Evolutionary conservation across 2,329 filamentous ascomycete species (phyloP).

Genomic region (Lecanicillium sp.): DNA sequence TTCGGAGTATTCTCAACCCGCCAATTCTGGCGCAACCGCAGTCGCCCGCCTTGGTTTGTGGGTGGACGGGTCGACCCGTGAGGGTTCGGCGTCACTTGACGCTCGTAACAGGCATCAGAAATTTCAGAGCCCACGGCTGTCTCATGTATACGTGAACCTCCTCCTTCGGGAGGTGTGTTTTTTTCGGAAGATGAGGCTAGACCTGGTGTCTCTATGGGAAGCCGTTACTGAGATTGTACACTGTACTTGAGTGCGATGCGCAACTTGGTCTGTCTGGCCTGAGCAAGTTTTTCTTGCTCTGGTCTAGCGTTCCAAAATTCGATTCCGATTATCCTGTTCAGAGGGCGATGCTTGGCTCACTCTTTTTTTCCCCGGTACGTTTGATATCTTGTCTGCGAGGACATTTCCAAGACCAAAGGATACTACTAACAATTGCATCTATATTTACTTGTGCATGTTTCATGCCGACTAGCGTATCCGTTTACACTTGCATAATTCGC

Average conservation of each 20-base stretch:
- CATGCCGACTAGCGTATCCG: too few species aligned
- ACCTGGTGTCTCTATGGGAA: conserved; percentile 61
- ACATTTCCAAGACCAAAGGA: conserved; percentile 1
- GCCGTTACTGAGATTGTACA: conserved; percentile 81
- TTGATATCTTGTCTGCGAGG: background rate
- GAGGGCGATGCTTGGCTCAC: conserved; percentile 48
- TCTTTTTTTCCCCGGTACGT: conserved; percentile 10
- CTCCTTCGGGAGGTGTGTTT: conserved; percentile 18
- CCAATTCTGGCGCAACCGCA: too few species aligned
- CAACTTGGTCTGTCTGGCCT: conserved; percentile 46
- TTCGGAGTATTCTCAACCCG: conserved; percentile 92
- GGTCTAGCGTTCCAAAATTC: conserved; percentile 49
- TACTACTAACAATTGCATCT: conserved; percentile 7
- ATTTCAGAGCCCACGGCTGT: conserved; percentile 49
- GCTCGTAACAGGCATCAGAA: conserved; percentile 83
- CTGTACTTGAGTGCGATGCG: conserved; percentile 87
- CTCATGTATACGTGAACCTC: conserved; percentile 13
- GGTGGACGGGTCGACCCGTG: conserved; percentile 56
- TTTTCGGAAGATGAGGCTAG: conserved; percentile 10
- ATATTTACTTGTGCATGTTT: too few species aligned
- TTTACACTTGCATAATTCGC: too few species aligned
- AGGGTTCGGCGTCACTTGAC: conserved; percentile 70
- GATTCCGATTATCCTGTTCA: conserved; percentile 76
- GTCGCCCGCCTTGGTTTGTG: conserved; percentile 32
- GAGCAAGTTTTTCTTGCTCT: conserved; percentile 22